Evolutionary conservation across 1,139 yeast genomes (phyloP).

Genomic region (Blastobotrys indianensis): DNA sequence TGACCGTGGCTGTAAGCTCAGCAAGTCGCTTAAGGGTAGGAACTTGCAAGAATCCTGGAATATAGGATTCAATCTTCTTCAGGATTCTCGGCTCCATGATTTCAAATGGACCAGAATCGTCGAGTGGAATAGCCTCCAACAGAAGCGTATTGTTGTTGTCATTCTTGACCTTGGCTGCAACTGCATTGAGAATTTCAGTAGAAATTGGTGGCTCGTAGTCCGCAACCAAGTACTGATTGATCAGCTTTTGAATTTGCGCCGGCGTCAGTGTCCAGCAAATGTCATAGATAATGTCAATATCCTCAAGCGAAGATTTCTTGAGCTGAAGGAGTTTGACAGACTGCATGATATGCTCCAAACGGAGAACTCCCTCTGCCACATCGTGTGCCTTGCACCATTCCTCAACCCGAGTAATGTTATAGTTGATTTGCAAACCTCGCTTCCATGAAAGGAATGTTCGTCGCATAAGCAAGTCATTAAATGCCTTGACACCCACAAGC

Average conservation of each 20-base stretch:
- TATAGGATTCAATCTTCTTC: constrained; percentile 88
- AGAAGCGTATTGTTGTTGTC: constrained; percentile 34
- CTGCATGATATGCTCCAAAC: constrained; percentile 83
- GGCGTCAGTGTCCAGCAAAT: constrained; percentile 94
- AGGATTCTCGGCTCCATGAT: constrained; percentile 79
- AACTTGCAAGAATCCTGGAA: constrained; percentile 89
- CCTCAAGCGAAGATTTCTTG: constrained; percentile 83
- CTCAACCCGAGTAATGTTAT: constrained; percentile 91
- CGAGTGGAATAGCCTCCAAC: constrained; percentile 56
- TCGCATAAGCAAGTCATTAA: constrained; percentile 93
- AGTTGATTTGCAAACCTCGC: constrained; percentile 93
- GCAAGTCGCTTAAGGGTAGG: constrained; percentile 86
- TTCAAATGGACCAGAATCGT: constrained; percentile 76
- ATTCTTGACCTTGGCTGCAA: constrained; percentile 77
- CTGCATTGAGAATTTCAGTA: constrained; percentile 72
- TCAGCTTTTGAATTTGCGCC: constrained; percentile 85
- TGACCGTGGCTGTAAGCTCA: constrained; percentile 65
- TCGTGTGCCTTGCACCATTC: constrained; percentile 99
- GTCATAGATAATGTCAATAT: constrained; percentile 87
- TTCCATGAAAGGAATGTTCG: constrained; percentile 95
- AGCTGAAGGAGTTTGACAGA: constrained; percentile 91
- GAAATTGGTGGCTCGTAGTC: constrained; percentile 95
- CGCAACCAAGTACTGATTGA: constrained; percentile 84
- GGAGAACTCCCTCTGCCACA: constrained; percentile 82
- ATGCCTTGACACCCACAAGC: constrained; percentile 89